Evolutionary conservation across 768 basidiomycete genomes (phyloP), one percentile per base, ranked within the genome.

Genomic region (Leccinum aurantiacum): DNA sequence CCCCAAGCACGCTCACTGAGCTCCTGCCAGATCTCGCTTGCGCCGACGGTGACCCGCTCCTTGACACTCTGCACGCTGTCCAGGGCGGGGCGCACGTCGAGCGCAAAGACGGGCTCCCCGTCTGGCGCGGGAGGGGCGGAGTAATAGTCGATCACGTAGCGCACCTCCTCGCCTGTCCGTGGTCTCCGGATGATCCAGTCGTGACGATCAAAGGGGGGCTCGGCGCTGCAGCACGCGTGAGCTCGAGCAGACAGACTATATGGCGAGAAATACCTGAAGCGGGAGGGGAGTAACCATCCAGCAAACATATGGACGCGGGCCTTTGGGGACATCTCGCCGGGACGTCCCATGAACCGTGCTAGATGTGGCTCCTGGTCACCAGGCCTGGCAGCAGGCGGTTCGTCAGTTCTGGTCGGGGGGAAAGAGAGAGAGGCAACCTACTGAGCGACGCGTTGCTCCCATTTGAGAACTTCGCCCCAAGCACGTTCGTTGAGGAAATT

Each of bases 121-220:
- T 97, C 90, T 8, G 85, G 80, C 57, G 95, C 88, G 3, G 90
- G 85, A 1, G 95, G 93, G 0, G 93, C 94, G 51, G 92, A 91
- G 75, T 98, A 98, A 76, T 99, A 99, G 78, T 99, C 97, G 67
- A 99, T 98, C 51, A 99, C 91, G 75, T 99, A 96, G 71, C 93
- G 90, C 54, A 93, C 88, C 74, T 93, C 90, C 65, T 91, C 84
- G 17, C 90, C 87, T 1, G 89, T 87, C 44, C 79, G 78, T 33
- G 88, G 86, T 54, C 96, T 87, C 31, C 89, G 89, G 56, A 99
- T 82, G 55, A 97, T 76, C 97, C 97, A 99, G 77, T 99, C 97
- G 72, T 99, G 97, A 8, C 97, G 88, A 71, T 99, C 97, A 70
- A 99, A 98, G 1, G 96, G 97, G 5, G 93, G 91, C 69, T 94